Evolutionary conservation across 306 rosid genomes (phyloP).

Genomic region (Castanea mollissima): DNA sequence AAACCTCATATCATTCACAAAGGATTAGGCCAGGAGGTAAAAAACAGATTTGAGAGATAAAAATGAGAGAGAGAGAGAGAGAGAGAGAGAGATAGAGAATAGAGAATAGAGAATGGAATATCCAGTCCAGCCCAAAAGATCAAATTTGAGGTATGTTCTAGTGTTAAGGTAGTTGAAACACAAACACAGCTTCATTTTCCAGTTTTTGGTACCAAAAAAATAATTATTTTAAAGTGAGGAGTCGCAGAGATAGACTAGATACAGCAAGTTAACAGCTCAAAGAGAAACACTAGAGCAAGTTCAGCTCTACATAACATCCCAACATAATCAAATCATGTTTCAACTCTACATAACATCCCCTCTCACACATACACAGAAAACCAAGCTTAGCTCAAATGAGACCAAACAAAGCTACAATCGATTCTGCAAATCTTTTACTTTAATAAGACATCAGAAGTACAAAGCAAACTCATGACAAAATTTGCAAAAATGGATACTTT

Average conservation of each 20-base stretch:
- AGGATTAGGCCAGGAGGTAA: too few relatives aligned
- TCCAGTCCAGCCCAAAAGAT: neutral
- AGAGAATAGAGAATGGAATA: too few relatives aligned
- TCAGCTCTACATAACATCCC: neutral
- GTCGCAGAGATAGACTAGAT: neutral
- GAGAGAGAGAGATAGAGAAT: too few relatives aligned
- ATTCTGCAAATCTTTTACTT: slow-evolving; percentile 25
- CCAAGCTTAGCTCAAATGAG: slow-evolving; percentile 14
- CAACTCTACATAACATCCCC: slow-evolving; percentile 13
- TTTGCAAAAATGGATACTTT: slow-evolving; percentile 26
- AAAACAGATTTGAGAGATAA: too few relatives aligned
- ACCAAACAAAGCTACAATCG: slow-evolving; percentile 25
- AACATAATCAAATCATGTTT: neutral
- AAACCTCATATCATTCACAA: too few relatives aligned
- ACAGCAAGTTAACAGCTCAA: neutral
- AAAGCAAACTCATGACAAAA: slow-evolving; percentile 40
- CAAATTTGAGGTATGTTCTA: neutral
- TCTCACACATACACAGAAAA: slow-evolving; percentile 22
- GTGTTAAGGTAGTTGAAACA: neutral
- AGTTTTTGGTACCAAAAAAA: neutral
- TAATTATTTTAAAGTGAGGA: neutral
- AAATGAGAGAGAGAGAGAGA: too few relatives aligned
- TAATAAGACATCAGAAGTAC: slow-evolving; percentile 25
- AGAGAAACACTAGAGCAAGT: neutral
- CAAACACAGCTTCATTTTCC: neutral